Evolutionary conservation across 164 flowering plant genomes (phyloP).

Genomic region (Nymphaea thermarum): DNA sequence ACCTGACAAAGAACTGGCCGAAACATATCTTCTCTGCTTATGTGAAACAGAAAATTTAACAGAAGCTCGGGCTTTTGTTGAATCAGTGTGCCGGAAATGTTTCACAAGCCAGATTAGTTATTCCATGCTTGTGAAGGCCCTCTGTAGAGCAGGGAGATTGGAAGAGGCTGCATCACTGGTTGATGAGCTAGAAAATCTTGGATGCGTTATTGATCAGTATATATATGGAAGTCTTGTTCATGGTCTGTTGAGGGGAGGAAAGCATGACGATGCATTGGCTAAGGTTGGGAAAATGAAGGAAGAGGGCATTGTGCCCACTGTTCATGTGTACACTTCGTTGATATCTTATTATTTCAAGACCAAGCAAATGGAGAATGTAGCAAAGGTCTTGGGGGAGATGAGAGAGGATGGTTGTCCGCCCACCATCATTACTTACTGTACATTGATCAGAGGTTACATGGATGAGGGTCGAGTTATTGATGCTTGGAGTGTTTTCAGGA

Average conservation of each 20-base stretch:
- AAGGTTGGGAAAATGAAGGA: constrained; percentile 56
- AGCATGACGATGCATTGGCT: constrained; percentile 44
- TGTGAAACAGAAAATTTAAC: constrained; percentile 43
- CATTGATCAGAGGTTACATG: constrained; percentile 60
- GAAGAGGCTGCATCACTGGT: constrained; percentile 46
- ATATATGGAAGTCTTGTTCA: constrained; percentile 71
- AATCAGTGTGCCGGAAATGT: constrained; percentile 33
- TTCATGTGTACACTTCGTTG: constrained; percentile 73
- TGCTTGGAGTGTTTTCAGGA: constrained; percentile 51
- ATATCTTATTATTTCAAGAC: constrained; percentile 50
- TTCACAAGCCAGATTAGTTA: constrained; percentile 38
- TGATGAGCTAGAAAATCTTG: constrained; percentile 28
- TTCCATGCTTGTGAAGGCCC: constrained; percentile 61
- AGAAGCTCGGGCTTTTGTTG: constrained; percentile 44
- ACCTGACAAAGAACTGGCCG: constrained; percentile 64
- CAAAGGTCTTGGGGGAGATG: constrained; percentile 44
- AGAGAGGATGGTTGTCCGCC: constrained; percentile 51
- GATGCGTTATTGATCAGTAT: constrained; percentile 28
- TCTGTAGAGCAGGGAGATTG: constrained; percentile 58
- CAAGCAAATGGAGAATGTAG: constrained; percentile 38
- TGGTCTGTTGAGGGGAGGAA: constrained; percentile 39
- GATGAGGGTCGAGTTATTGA: constrained; percentile 35
- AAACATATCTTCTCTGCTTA: constrained; percentile 50
- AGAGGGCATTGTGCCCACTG: constrained; percentile 45
- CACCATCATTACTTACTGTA: constrained; percentile 59